These are phyloP conservation scores for Neophaeococcomyces mojaviensis DNA, from an alignment of 2,329 filamentous ascomycete genomes.

Conservation along the genomic window DNA sequence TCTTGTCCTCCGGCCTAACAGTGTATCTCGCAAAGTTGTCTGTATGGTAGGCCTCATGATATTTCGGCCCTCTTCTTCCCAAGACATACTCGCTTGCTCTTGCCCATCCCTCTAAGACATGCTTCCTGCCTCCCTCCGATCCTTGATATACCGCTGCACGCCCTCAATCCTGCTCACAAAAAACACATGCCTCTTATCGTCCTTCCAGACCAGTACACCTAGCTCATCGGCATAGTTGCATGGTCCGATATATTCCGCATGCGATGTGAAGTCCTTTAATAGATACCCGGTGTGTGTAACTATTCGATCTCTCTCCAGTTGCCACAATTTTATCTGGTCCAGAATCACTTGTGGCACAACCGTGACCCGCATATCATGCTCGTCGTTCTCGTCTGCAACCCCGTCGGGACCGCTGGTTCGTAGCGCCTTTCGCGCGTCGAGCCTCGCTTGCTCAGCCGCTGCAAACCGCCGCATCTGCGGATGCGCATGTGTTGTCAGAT, in stretches of 20 bases:
- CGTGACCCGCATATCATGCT: conserved; percentile 37
- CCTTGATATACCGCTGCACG: conserved; percentile 70
- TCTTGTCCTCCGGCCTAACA: too few relatives aligned
- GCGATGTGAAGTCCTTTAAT: conserved; percentile 77
- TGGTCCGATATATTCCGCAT: conserved; percentile 51
- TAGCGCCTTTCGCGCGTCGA: conserved; percentile 29
- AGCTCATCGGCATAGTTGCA: conserved; percentile 72
- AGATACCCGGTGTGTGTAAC: conserved; percentile 74
- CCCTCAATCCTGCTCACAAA: conserved; percentile 90
- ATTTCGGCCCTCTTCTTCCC: too few relatives aligned
- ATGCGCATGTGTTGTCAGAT: conserved; percentile 86
- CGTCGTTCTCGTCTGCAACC: background rate
- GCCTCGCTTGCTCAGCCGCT: conserved; percentile 17
- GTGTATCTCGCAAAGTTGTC: too few relatives aligned
- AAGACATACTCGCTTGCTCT: too few relatives aligned
- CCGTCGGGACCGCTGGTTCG: background rate
- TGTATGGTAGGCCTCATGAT: too few relatives aligned
- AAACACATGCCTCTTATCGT: conserved; percentile 71
- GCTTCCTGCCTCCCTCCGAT: conserved; percentile 34
- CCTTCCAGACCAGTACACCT: conserved; percentile 83
- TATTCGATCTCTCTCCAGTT: conserved; percentile 93
- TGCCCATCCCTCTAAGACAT: too few relatives aligned
- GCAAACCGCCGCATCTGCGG: conserved; percentile 77
- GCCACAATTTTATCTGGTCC: conserved; percentile 95
- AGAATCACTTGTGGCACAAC: conserved; percentile 91